Base-by-base conservation (phyloP, 2,329 filamentous ascomycete species). In the Arthroderma sp. region DNA sequence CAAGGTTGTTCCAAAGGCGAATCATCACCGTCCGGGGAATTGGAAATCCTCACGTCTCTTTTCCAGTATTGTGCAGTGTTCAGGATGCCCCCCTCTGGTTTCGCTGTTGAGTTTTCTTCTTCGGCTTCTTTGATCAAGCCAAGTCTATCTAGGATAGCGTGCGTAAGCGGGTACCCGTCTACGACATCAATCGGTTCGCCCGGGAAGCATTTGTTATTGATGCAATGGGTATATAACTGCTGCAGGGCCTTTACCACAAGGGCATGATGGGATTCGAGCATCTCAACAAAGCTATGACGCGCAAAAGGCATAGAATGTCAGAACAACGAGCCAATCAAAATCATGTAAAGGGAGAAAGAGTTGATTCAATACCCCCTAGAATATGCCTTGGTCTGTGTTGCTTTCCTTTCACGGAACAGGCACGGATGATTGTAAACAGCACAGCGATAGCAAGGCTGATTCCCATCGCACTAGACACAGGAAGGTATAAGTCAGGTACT, bases 71-170 rank as follows among this genome's bases (percentile, higher is more conserved):
- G 56, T 4, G 64, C 50, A 32, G 62, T 58, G 43, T 65, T 62
- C 1, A 57, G 52, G 30, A 49, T 39, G 32, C 64, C 60, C 40
- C 60, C 60, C 10, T 58, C 58, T 22, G 56, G 54, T 15, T 63
- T 58, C 32, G 66, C 60, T 1, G 58, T 51, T 11, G 42, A 36
- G 28, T 30, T 44, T 4, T 54, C 59, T 39, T 65, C 63, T 51
- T 68, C 64, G 5, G 64, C 64, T 49, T 66, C 62, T 45, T 66
- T 66, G 46, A 68, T 67, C 38, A 68, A 52, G 3, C 64, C 65
- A 31, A 68, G 50, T 4, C 64, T 58, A 51, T 66, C 63, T 43
- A 68, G 53, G 30, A 68, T 68, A 8, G 63, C 61, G 50, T 68
- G 65, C 2, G 65, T 68, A 29, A 66, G 50, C 15, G 64, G 65